Base-by-base conservation (phyloP, 78 protist species). In the Dictyostelium firmibasis region DNA sequence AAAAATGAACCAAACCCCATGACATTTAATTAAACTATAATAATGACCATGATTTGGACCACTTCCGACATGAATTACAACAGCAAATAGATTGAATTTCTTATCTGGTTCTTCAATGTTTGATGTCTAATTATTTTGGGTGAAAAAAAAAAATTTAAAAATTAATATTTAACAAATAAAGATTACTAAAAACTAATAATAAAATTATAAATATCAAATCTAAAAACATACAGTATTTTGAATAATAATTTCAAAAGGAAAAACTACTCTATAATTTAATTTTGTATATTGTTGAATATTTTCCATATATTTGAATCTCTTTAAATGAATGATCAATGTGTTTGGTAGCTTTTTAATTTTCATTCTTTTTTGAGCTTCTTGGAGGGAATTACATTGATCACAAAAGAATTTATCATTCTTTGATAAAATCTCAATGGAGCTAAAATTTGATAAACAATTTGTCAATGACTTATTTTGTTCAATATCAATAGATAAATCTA, bases 41-140 rank as follows among this genome's bases (percentile, higher is more conserved):
- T 98, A 98, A 86, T 98, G 99, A 35, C 99, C 99, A 76, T 95
- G 98, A 72, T 96, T 91, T 6, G 97, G 98, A 2, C 98, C 97
- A 23, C 84, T 93, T 27, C 99, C 99, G 0, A 93, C 91, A 81
- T 98, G 99, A 10, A 97, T 88, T 25, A 98, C 98, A 7, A 98
- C 95, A 10, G 98, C 98, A 88, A 93, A 92, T 62, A 98, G 91
- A 18, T 83, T 43, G 78, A 91, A 97, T 43, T 92, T 27, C 41
- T 53, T 84, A 70, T 97, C 98, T n/a, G 92, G 85, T 4, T 93
- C 93, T 14, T 70, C 94, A 9, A 96, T 92, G 9, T 82, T 96
- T 6, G 85, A 83, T 25, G 92, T 62, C 92, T 93, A 67, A n/a
- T n/a, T n/a, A 16, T 13, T 64, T 7, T 25, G 8, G 1, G 20